Conservation (phyloP, 1,284 basidiomycete genomes). For the Cryptococcus depauperatus region DNA sequence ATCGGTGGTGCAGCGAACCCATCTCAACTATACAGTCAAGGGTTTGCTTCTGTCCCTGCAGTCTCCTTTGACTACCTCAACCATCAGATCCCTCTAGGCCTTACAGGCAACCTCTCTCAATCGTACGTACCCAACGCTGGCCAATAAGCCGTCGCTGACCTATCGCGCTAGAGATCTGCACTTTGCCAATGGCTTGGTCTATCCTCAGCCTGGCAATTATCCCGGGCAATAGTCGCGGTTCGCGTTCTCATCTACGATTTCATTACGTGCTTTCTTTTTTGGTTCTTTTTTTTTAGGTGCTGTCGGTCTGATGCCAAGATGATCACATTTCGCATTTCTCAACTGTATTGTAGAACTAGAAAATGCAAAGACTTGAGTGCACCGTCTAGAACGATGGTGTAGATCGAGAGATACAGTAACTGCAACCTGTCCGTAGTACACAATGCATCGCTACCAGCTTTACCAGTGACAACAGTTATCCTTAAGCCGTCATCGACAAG, state of each 20-base stretch:
- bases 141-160: not conserved
- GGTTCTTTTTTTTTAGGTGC: not conserved
- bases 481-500: too few species aligned
- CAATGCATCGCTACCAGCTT: too few species aligned
- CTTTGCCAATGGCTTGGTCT: slow-evolving; percentile 4
- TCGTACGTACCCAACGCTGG: not conserved
- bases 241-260: not conserved
- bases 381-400: too few species aligned
- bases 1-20: not conserved
- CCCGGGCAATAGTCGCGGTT: too few species aligned
- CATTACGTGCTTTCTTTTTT: not conserved
- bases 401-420: too few species aligned
- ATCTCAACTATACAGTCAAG: not conserved
- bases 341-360: not conserved
- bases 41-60: not conserved
- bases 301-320: not conserved
- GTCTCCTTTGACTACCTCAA: not conserved
- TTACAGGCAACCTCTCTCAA: not conserved
- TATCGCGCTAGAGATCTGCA: not conserved
- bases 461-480: too few species aligned
- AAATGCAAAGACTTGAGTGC: too few species aligned
- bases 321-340: not conserved
- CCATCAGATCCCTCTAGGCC: not conserved
- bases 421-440: too few species aligned
- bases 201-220: slow-evolving; percentile 9